A percentile compares a stretch with the other conserved stretches of the same genome.
phyloP scores from a whole-genome alignment of 306 rosid genomes.

The Lotus japonicus region DNA sequence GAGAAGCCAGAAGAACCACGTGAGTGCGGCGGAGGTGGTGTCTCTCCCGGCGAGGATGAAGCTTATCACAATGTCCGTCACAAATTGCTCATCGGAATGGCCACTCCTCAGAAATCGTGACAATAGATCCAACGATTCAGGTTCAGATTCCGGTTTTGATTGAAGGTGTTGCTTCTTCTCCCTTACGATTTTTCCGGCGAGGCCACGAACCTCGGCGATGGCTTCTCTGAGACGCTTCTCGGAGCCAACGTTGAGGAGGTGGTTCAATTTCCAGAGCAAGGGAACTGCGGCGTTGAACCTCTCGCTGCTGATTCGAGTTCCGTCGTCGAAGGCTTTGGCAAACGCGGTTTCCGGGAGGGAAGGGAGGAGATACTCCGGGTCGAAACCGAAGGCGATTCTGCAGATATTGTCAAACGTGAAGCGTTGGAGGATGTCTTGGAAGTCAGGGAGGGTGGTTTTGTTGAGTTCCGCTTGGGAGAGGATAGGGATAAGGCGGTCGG shows the following conservation, averaged over 20 bases:
- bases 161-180: slow-evolving; percentile 43
- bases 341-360: slow-evolving; percentile 42
- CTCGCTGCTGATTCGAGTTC: slow-evolving; percentile 24
- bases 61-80: slow-evolving; percentile 50
- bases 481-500: slow-evolving; percentile 45
- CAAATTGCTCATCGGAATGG: slow-evolving; percentile 44
- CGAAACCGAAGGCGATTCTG: slow-evolving; percentile 57
- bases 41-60: slow-evolving; percentile 60
- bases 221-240: slow-evolving; percentile 32
- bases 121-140: slow-evolving; percentile 35
- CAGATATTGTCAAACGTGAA: slow-evolving; percentile 70
- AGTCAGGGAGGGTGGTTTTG: slow-evolving; percentile 15
- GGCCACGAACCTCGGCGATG: slow-evolving; percentile 31
- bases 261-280: slow-evolving; percentile 36
- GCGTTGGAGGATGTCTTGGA: slow-evolving; percentile 65
- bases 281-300: slow-evolving; percentile 24
- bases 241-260: slow-evolving; percentile 30
- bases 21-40: slow-evolving; percentile 49
- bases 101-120: slow-evolving; percentile 50
- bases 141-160: neutral
- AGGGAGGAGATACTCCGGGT: slow-evolving; percentile 51
- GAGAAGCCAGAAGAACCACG: slow-evolving; percentile 73
- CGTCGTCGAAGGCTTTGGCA: slow-evolving; percentile 48
- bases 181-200: slow-evolving; percentile 25
- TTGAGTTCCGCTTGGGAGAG: slow-evolving; percentile 1